phyloP scores from a whole-genome alignment of 192 early-diverging fungal species.

The Helicostylum pulchrum region DNA sequence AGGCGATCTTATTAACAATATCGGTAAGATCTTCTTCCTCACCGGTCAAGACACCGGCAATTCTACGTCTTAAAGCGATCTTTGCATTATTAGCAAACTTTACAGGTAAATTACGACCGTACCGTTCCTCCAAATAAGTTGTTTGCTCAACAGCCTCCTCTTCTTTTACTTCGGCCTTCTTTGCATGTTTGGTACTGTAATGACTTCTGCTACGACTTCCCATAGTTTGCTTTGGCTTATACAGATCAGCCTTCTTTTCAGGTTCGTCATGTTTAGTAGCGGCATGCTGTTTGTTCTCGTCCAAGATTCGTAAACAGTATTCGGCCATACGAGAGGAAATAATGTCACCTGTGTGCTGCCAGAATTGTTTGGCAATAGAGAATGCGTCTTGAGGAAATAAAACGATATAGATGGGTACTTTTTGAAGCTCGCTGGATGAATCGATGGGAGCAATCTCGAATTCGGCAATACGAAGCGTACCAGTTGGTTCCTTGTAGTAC shows the following conservation, averaged over 20 bases:
- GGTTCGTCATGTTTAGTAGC: conserved; percentile 7
- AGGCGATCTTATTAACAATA: conserved; percentile 20
- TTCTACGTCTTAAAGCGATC: conserved; percentile 68
- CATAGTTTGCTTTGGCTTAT: conserved; percentile 16
- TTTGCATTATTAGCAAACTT: conserved; percentile 73
- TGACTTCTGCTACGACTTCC: conserved; percentile 4
- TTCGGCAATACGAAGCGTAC: conserved; percentile 59
- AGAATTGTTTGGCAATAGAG: conserved; percentile 85
- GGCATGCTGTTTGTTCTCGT: conserved; percentile 42
- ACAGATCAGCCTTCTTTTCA: conserved; percentile 13
- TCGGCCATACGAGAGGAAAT: conserved; percentile 86
- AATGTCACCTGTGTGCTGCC: conserved; percentile 94
- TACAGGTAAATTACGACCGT: conserved; percentile 83
- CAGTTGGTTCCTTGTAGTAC: conserved; percentile 34
- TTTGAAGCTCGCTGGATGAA: conserved; percentile 41
- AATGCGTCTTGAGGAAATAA: conserved; percentile 71
- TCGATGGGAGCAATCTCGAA: conserved; percentile 48
- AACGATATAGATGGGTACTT: conserved; percentile 57
- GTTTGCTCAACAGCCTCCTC: conserved; percentile 51
- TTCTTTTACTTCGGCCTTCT: conserved; percentile 19
- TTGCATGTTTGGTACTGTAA: conserved; percentile 6
- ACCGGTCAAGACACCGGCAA: conserved; percentile 71
- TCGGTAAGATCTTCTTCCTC: conserved; percentile 17
- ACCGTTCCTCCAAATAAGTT: conserved; percentile 88
- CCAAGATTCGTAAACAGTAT: conserved; percentile 71